Evolutionary conservation across 768 basidiomycete genomes (phyloP), one percentile per base, ranked within the genome.

Genomic region (Macrocybe gigantea): DNA sequence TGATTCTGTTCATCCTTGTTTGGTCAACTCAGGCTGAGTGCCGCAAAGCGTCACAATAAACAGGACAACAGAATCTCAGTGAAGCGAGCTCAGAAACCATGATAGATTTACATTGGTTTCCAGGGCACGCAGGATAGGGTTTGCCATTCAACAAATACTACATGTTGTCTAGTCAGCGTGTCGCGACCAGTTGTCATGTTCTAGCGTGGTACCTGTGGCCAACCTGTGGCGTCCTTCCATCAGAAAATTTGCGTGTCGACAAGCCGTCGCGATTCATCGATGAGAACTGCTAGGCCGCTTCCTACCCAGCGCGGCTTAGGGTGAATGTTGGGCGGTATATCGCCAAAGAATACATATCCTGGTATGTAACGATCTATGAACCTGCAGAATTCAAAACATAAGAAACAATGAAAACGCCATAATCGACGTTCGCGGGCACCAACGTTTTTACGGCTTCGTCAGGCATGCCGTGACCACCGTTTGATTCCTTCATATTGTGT

Each of bases 331-430:
- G 52, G 45, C 46, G 60, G 45, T 45, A 59, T 79, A 14, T 80
- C 78, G 3, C 76, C 80, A 58, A 88, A 97, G 60, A 94, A 85
- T 50, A 95, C 82, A 59, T 96, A 97, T 3, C 88, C 90, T 1
- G 93, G 93, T 55, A 97, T 93, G 64, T 96, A 96, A 4, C 94
- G 82, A 63, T 93, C 88, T 5, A 94, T 82, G 60, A 95, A 95
- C 33, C 88, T 91, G 58, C 33, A 22, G 37, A 30, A 14, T 5
- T 45, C 14, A 44, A 41, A 49, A 43, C 15, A 50, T 42, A 48
- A 35, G 52, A 40, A 35, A 30, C 14, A 45, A 29, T 45, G 37
- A 33, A 45, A 38, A 46, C 37, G 33, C n/a, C 22, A 35, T 31
- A 33, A 33, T 31, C 8, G 10, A 38, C 47, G 22, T 53, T 74